Evolutionary conservation across 1,139 yeast species (phyloP), one percentile per base, ranked within the genome.

Genomic region (Debaryomycetaceae sp.): DNA sequence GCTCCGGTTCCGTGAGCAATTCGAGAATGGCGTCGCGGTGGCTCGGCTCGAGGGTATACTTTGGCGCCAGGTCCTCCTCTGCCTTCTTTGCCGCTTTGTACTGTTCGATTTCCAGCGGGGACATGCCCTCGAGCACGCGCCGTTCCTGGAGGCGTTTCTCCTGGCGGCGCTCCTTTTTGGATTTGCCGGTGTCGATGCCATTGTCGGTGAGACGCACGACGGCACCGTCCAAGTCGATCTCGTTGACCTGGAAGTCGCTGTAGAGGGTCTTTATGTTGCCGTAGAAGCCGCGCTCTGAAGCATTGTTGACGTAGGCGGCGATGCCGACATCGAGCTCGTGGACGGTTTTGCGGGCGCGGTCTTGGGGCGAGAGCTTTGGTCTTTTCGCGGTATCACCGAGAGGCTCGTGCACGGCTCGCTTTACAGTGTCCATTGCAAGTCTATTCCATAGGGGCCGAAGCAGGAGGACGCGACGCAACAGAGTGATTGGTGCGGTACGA

Each of bases 191-290:
- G 29, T 70, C 69, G 29, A 78, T 62, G 3, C 96, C 96, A 30
- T 74, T 71, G 45, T 87, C 95, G 4, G 56, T 49, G 38, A 90
- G 62, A 48, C 78, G 90, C 11, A 87, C 69, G 3, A 86, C 95
- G 3, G 69, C 55, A 1, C 85, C 93, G 16, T 71, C 57, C 19
- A 57, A 42, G 35, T 67, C 79, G 35, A 90, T 78, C 52, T 92
- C 98, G 50, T 86, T 85, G 26, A 90, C 98, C 48, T 85, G 67
- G 49, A 92, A 92, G 51, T 90, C 98, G n/a, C 95, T 77, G 54
- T 86, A 86, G 37, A 95, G 65, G 45, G 82, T 93, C 51, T 90
- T 90, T 41, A 90, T 64, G 11, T 70, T 67, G 2, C 97, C 98
- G 16, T 53, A 53, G 39, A 90, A 85, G 3, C 95, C 94, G 11